Conservation (phyloP, 208 protist species). For the Trypanosoma grayi region DNA sequence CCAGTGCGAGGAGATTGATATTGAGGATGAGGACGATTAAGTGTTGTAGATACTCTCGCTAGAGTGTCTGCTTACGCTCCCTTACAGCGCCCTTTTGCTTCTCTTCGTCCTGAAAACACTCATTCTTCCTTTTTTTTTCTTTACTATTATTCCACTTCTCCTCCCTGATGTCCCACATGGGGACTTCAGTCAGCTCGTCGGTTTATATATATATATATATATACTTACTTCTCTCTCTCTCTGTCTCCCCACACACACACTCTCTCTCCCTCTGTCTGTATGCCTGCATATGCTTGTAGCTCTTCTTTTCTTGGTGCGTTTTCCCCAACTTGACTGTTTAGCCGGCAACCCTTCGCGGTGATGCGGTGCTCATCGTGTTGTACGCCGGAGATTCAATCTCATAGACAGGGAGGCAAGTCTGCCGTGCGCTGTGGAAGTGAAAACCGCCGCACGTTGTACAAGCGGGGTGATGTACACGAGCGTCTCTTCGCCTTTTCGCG, state of each 20-base stretch:
- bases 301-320: neutral
- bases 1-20: slow-evolving; percentile 77
- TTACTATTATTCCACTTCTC: too few relatives aligned
- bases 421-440: neutral
- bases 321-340: neutral
- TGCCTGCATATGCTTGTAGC: too few relatives aligned
- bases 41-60: neutral
- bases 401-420: neutral
- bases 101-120: neutral
- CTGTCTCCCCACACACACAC: too few relatives aligned
- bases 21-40: slow-evolving; percentile 36
- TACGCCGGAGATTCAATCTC: neutral
- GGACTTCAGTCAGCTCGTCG: too few relatives aligned
- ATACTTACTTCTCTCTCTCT: too few relatives aligned
- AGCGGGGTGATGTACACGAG: slow-evolving; percentile 3
- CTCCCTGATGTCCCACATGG: too few relatives aligned
- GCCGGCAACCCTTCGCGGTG: neutral
- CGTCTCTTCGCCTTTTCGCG: slow-evolving; percentile 9
- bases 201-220: slow-evolving; percentile 13
- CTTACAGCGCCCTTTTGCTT: too few relatives aligned
- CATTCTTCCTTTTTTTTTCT: neutral
- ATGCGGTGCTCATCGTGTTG: neutral
- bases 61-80: too few relatives aligned
- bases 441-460: neutral
- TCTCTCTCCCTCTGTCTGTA: too few relatives aligned